These are phyloP conservation scores for Fusarium avenaceum DNA, from an alignment of 2,329 filamentous ascomycete species.

Conservation along the genomic window DNA sequence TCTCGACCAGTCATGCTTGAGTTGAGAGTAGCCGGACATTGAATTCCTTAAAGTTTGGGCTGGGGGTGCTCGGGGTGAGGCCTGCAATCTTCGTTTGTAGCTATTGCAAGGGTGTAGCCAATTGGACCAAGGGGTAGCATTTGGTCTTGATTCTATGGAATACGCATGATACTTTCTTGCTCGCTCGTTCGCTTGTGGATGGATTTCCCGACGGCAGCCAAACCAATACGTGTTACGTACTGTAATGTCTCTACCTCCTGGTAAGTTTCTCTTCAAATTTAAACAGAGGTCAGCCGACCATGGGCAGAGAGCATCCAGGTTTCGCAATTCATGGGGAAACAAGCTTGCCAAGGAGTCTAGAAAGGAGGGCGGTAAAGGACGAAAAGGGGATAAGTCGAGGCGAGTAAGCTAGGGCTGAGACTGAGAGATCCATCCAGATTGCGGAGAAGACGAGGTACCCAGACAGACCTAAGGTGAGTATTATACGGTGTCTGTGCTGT, in stretches of 20 bases:
- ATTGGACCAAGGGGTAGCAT: not conserved
- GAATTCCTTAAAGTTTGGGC: constrained; percentile 38
- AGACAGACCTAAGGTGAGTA: not conserved
- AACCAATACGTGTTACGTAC: constrained; percentile 34
- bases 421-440: constrained; percentile 32
- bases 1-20: not conserved
- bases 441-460: constrained; percentile 26
- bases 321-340: constrained; percentile 19
- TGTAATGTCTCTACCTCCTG: constrained; percentile 6
- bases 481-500: constrained; percentile 34
- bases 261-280: not conserved
- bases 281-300: constrained; percentile 23
- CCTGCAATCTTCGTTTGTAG: constrained; percentile 20
- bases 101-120: constrained; percentile 15
- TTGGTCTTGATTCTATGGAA: not conserved
- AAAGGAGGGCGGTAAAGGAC: constrained; percentile 23
- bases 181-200: constrained; percentile 16
- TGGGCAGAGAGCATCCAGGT: not conserved
- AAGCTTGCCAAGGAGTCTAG: constrained; percentile 27
- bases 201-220: constrained; percentile 6
- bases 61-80: constrained; percentile 11
- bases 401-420: constrained; percentile 36
- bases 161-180: constrained; percentile 15
- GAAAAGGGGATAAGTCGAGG: constrained; percentile 21
- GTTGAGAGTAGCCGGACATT: constrained; percentile 31